Base-by-base conservation (phyloP, 2,329 filamentous ascomycete species). In the Dactylonectria macrodidyma region DNA sequence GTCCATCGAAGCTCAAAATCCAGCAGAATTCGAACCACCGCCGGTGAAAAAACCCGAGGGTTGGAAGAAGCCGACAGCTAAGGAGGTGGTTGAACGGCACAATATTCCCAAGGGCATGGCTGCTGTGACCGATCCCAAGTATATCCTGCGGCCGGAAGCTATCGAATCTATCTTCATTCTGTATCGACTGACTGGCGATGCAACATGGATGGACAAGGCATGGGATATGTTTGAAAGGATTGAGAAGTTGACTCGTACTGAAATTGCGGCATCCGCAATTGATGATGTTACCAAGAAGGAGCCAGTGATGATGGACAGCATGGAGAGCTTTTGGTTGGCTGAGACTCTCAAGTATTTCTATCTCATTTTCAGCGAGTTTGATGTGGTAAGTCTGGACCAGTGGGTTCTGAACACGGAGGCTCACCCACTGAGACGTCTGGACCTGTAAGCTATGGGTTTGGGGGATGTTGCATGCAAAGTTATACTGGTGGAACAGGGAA, bases 161-260 rank as follows among this genome's bases (percentile, higher is more conserved):
- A 93, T 95, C 69, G 93, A 95, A 82, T 93, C 91, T 19, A 90
- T 95, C 14, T 95, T 93, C 81, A 88, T 94, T 78, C 90, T 95
- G 88, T 93, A 91, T 79, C 88, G 92, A 65, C 84, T 93, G 66
- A 94, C 92, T 0, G 92, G 92, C 30, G 89, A 93, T 70, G 72
- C 84, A 1, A 82, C 84, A 56, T 92, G 90, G 86, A 89, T 89
- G 76, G 87, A 92, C 65, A 90, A 90, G 76, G 92, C 91, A 2
- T 94, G 92, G 92, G 83, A 84, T 62, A 94, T 95, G 92, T 94
- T 94, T 77, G 78, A 87, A 62, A 86, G 88, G 9, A 85, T 95
- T 38, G 84, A 89, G 65, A 84, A 84, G 73, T 83, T 88, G 73
- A 93, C 92, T 12, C 84, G 85, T 30, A 90, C 91, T 0, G 81